Base-by-base conservation (phyloP, 78 protist species). In the Tieghemostelium lacteum region DNA sequence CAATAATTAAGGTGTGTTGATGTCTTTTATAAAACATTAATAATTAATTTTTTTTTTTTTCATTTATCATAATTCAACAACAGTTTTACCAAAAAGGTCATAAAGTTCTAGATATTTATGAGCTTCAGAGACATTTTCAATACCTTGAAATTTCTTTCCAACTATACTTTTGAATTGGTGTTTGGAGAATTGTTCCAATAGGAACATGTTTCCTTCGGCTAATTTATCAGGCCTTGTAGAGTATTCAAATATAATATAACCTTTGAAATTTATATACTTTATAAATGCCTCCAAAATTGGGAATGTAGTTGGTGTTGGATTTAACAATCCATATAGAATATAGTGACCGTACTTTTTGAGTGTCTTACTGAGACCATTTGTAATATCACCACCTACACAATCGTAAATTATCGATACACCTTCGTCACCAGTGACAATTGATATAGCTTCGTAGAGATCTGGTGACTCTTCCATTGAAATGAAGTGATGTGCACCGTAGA, bases 131-230 rank as follows among this genome's bases (percentile, higher is more conserved):
- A 31, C 2, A 20, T 22, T 16, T 19, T 78, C 88, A 12, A 78
- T 66, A 14, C 88, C 88, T 33, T 54, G 36, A 72, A 66, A 78
- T 36, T 17, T 54, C 24, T 67, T 64, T 7, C 88, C 88, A 66
- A 78, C 52, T 0, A 78, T 66, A 1, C 69, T 66, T 54, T 55
- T 49, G 60, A 34, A 77, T 10, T 22, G 3, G 5, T 52, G 20
- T 16, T 57, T 57, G 26, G 78, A 24, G 0, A 75, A 31, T 14
- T 63, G 29, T 2, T 29, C 24, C n/a, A 24, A 36, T 5, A 77
- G 4, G 42, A 22, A 77, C 19, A 20, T 29, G 1, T 16, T 36
- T 16, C 65, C 73, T 3, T 40, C 14, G 33, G 28, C 20, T 19
- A 33, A 24, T 0, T 2, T 4, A 7, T 31, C 73, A 33, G 42